Conservation (phyloP, 176 grass and related monocot species). For the Calamus simplicifolius region DNA sequence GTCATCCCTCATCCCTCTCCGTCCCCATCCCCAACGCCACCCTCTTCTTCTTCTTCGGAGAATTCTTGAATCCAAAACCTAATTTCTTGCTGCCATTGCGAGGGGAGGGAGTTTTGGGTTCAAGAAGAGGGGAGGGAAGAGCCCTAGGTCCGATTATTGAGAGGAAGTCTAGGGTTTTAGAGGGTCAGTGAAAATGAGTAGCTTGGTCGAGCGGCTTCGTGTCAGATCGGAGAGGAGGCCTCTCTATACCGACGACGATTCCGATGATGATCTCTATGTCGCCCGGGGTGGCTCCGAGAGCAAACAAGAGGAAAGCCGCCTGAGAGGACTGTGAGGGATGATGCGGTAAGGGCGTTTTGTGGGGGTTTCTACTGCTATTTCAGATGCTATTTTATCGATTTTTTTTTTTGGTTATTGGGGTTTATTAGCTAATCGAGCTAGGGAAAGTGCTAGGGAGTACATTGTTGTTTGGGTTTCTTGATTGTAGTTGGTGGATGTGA, state of each 20-base stretch:
- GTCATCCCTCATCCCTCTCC: no score
- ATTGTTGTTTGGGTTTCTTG: no score
- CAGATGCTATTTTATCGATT: neutral
- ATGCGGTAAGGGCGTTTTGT: constrained; percentile 41
- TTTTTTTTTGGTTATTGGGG: constrained; percentile 19
- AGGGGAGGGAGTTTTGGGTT: no score
- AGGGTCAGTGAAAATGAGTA: constrained; percentile 51
- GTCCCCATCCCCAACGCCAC: no score
- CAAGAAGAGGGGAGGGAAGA: no score
- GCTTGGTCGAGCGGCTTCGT: constrained; percentile 90
- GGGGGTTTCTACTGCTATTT: neutral
- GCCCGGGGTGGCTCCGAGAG: constrained; percentile 37
- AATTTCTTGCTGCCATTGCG: no score
- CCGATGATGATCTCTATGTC: constrained; percentile 68
- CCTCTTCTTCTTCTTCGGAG: no score
- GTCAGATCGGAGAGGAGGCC: constrained; percentile 93
- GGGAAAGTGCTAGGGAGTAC: no score
- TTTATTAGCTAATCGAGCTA: neutral
- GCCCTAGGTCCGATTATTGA: no score
- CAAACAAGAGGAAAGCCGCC: constrained; percentile 34
- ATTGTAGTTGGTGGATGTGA: no score
- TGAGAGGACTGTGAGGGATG: constrained; percentile 65
- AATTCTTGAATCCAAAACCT: no score
- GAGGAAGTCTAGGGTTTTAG: neutral
- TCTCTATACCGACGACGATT: constrained; percentile 71